Conservation (phyloP, 805 yeast species). For the Wickerhamomyces silvicola region DNA sequence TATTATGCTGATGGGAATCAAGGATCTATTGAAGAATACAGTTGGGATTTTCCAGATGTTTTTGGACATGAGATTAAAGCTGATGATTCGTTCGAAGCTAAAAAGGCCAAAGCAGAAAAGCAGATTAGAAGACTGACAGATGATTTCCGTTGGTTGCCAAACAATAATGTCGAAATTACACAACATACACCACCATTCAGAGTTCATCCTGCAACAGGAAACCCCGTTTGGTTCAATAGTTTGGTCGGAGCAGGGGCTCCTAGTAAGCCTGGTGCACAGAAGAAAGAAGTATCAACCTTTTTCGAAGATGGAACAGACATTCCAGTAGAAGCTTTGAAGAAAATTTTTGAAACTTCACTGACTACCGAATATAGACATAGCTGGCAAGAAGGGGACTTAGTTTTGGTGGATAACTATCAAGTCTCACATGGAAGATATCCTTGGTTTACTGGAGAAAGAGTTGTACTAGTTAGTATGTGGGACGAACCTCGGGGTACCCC, state of each 20-base stretch:
- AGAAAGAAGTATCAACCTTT: neutral
- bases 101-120: neutral
- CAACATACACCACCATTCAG: neutral
- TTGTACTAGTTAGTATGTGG: conserved; percentile 1
- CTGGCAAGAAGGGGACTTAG: neutral
- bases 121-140: neutral
- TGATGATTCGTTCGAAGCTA: neutral
- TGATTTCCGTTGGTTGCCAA: neutral
- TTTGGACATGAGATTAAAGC: neutral
- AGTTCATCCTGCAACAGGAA: neutral
- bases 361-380: neutral
- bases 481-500: too few species aligned
- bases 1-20: neutral
- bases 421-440: neutral
- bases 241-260: too few species aligned
- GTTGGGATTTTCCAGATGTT: neutral
- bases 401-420: neutral
- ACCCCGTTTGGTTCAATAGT: neutral
- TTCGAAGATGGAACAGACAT: neutral
- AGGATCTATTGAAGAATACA: neutral
- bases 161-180: neutral
- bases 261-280: neutral
- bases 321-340: neutral
- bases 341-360: neutral
- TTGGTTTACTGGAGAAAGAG: neutral